Base-by-base conservation (phyloP, 192 early-diverging fungal genomes). In the Geosiphon pyriformis region DNA sequence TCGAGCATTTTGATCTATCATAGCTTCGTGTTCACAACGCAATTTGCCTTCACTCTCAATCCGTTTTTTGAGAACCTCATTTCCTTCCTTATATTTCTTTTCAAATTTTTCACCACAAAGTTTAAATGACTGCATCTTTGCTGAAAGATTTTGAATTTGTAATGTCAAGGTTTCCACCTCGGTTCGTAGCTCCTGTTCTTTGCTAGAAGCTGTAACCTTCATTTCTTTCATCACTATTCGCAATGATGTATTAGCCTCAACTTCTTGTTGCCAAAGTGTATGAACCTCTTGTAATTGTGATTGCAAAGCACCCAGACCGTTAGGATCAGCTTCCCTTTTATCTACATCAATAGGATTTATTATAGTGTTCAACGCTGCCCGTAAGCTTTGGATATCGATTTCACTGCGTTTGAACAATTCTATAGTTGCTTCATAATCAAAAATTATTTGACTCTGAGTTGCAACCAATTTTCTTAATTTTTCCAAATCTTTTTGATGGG, bases 231-330 rank as follows among this genome's bases (percentile, higher is more conserved):
- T 4, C 4, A 32, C 23, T 31, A 29, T n/a, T 18, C 29, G 26
- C 30, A 57, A 57, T 17, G 55, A 32, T 57, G 23, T 29, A 18
- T 57, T 57, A 18, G 29, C 30, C 8, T 57, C 29, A 30, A 31
- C 23, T 57, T 57, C 55, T 57, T 57, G 55, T 57, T 30, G 11
- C 55, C 55, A 57, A 31, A 57, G 55, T 3, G 26, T 57, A 31
- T 18, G 30, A 31, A 57, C 8, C 31, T 57, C 55, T 29, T 23
- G 26, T 17, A 23, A 57, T 57, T 57, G 25, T 18, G 55, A 29
- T 57, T 29, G 30, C 2, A 57, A 6, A 25, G 22, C 22, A 53
- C 27, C 15, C 31, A 30, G 25, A 30, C 12, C 29, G n/a, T 57
- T 30, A 32, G 23, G 7, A 4, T 57, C 29, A 0, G 10, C 18